phyloP scores from a whole-genome alignment of 352 stramenopile genomes.

The Proteromonas lacertae region DNA sequence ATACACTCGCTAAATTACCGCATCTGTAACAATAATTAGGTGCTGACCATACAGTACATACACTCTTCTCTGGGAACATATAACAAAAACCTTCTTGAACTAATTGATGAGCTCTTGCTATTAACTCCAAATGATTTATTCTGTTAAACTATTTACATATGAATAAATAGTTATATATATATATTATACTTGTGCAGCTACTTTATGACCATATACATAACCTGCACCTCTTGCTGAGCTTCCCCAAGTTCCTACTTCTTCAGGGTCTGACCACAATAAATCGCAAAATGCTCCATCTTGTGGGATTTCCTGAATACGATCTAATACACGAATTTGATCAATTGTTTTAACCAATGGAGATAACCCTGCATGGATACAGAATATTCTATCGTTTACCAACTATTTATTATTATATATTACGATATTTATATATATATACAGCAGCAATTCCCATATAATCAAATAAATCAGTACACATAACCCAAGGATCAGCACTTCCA shows the following conservation, averaged over 20 bases:
- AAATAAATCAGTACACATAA: slow-evolving; percentile 19
- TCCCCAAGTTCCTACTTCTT: slow-evolving; percentile 23
- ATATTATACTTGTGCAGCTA: slow-evolving; percentile 5
- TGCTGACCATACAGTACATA: slow-evolving; percentile 97
- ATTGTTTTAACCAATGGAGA: slow-evolving; percentile 42
- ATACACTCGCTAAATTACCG: slow-evolving; percentile 83
- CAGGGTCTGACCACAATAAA: slow-evolving; percentile 80
- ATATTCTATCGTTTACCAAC: slow-evolving; percentile 61
- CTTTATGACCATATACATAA: slow-evolving; percentile 13
- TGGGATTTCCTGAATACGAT: slow-evolving; percentile 67
- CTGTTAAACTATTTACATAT: slow-evolving; percentile 62
- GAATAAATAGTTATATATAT: slow-evolving; percentile 60
- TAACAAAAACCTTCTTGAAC: slow-evolving; percentile 69
- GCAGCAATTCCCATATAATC: slow-evolving; percentile 12
- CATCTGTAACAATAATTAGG: too few relatives aligned
- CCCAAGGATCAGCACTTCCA: slow-evolving; percentile 93
- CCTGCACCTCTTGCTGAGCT: slow-evolving; percentile 11
- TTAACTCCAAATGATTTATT: slow-evolving; percentile 57
- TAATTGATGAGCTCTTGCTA: slow-evolving; percentile 64
- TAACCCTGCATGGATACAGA: slow-evolving; percentile 45
- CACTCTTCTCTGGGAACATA: slow-evolving; percentile 66
- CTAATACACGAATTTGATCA: slow-evolving; percentile 60
- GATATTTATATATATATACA: background rate
- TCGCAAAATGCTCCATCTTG: slow-evolving; percentile 89
- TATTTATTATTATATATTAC: background rate